These are phyloP conservation scores for Arachnopeziza araneosa DNA, from an alignment of 2,329 filamentous ascomycete species.

Conservation along the genomic window DNA sequence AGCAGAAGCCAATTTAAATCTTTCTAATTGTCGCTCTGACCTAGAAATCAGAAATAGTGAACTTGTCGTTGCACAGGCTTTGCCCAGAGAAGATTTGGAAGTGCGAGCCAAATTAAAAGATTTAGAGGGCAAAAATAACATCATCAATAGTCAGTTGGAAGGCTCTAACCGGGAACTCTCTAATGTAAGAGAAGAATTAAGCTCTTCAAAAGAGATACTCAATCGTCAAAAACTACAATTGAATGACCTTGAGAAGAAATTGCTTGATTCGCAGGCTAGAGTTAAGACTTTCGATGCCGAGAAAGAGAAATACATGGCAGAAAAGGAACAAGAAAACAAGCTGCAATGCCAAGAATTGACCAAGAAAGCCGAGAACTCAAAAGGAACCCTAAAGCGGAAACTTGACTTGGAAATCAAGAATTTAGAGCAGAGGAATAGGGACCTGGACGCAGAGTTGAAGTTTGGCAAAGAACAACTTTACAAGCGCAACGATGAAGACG, in stretches of 20 bases:
- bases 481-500: conserved; percentile 1
- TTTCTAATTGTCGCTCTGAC: conserved; percentile 13
- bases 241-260: conserved; percentile 9
- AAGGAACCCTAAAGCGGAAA: conserved; percentile 11
- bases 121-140: conserved; percentile 19
- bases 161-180: conserved; percentile 30
- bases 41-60: conserved; percentile 19
- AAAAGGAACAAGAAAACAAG: conserved; percentile 26
- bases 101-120: conserved; percentile 17
- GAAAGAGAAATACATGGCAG: conserved; percentile 18
- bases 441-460: conserved; percentile 9
- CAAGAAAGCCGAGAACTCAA: conserved; percentile 12
- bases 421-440: conserved; percentile 8
- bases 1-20: conserved; percentile 14
- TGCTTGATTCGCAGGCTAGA: conserved; percentile 12
- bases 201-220: conserved; percentile 5
- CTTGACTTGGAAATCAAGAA: conserved; percentile 15
- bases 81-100: conserved; percentile 17
- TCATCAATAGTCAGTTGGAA: conserved; percentile 25
- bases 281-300: conserved; percentile 25
- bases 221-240: conserved; percentile 12
- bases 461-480: conserved; percentile 4
- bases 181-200: conserved; percentile 5
- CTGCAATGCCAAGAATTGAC: conserved; percentile 14
- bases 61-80: conserved; percentile 10